A percentile compares a stretch with the other conserved stretches of the same genome.
phyloP scores from a whole-genome alignment of 176 grass and related monocot genomes.

The Triticum dicoccoides region DNA sequence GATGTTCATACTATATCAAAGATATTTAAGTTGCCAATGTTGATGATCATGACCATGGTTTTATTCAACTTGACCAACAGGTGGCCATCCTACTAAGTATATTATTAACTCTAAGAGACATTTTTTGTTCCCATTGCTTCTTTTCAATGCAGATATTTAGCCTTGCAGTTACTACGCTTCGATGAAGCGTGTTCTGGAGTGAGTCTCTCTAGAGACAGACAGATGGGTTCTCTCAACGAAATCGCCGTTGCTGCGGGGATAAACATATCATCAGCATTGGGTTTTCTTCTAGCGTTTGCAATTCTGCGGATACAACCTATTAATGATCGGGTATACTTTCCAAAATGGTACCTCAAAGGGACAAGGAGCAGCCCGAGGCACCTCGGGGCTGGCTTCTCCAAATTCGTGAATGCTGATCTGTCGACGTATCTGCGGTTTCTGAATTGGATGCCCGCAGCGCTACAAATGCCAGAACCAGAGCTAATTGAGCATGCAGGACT shows the following conservation, averaged over 20 bases:
- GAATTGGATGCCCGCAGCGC: slow-evolving; percentile 93
- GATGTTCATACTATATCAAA: not conserved
- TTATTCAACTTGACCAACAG: not conserved
- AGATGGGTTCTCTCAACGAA: slow-evolving; percentile 73
- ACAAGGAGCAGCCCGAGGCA: slow-evolving; percentile 76
- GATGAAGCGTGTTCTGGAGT: slow-evolving; percentile 19
- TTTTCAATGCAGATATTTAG: slow-evolving; percentile 14
- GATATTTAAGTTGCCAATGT: not conserved
- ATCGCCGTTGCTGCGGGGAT: slow-evolving; percentile 67
- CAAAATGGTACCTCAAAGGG: slow-evolving; percentile 93
- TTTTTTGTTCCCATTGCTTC: not conserved
- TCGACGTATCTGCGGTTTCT: slow-evolving; percentile 81
- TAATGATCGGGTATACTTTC: slow-evolving; percentile 93
- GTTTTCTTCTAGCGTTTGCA: slow-evolving; percentile 81
- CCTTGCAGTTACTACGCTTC: not conserved
- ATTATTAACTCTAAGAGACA: not conserved
- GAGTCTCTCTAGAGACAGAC: slow-evolving; percentile 31
- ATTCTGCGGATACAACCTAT: slow-evolving; percentile 79
- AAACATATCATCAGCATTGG: slow-evolving; percentile 75
- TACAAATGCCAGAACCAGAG: slow-evolving; percentile 92
- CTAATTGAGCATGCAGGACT: slow-evolving; percentile 83
- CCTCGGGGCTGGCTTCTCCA: slow-evolving; percentile 47
- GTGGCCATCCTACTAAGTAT: not conserved
- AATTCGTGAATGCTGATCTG: slow-evolving; percentile 79
- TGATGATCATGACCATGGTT: not conserved